Base-by-base conservation (phyloP, 2,329 filamentous ascomycete species). In the Penicillium sp. region DNA sequence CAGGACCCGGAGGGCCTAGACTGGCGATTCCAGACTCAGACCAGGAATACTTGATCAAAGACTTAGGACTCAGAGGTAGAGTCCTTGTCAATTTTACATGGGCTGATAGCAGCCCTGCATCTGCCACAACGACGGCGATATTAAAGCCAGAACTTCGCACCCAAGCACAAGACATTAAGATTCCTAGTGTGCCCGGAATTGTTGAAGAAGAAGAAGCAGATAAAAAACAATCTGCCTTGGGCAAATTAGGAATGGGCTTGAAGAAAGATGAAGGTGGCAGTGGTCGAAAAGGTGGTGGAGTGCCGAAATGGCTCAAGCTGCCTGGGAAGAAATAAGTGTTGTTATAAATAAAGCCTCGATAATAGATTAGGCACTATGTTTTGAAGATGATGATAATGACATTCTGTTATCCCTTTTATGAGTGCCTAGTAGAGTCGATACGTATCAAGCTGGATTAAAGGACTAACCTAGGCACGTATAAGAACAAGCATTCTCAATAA, bases 81-180 rank as follows among this genome's bases (percentile, higher is more conserved):
- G 86, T 92, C 30, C 77, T 96, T 8, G 77, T 97, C 45, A 93
- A 87, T 59, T 82, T 96, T 59, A 74, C 85, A 1, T 96, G 91
- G 89, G 83, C 85, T 20, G 81, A 86, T 47, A 78, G 72, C 16
- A 55, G 40, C 4, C 43, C 47, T 48, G 45, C 52, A 38, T 88
- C 86, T 1, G 78, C 81, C n/a, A 65, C 75, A 48, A 65, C 63
- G 28, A 74, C 73, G 23, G 76, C 81, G 16, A 84, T 89, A 52
- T 71, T 94, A 56, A 86, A 83, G 60, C 70, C 76, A 43, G 81
- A 83, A 24, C 78, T 87, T 52, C 81, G 83, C 26, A 78, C 80
- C 52, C 79, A 83, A 65, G 90, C 90, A 1, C 82, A 82, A 67
- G 81, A 86, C 58, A 76, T 94, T 58, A 83, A 84, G 64, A 79